Evolutionary conservation across 305 asterid genomes (phyloP), one percentile per base, ranked within the genome.

Genomic region (Vinca major): DNA sequence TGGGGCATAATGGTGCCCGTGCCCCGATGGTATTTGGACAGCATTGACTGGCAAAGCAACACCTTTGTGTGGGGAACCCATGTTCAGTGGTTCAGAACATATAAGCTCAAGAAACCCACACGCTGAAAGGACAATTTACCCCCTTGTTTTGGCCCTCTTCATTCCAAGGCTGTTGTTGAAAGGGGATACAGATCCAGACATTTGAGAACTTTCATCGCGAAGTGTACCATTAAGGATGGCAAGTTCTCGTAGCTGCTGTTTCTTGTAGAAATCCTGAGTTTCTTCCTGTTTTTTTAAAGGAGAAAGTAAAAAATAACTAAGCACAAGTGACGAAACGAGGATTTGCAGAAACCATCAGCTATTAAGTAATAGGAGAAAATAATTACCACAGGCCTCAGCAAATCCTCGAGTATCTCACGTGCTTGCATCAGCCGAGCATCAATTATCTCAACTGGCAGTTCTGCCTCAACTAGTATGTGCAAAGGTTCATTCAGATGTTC

Each of bases 401-500:
- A 83, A 67, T 91, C 98, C 83, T 85, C 95, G 19, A 94, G 90
- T 72, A 94, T 94, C 78, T 89, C 95, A 1, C 86, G 94, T 36
- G 98, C 96, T 85, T 94, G 98, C 93, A 84, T 79, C 54, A 94
- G 83, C 74, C 89, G 97, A 75, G 86, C 85, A 80, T 94, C 99
- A 63, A 94, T 89, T 71, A 94, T 85, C 84, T 91, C 98, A 77
- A 89, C 88, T 0, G 99, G 98, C 69, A 94, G 81, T 67, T 94
- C 99, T 16, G 92, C 98, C 81, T 94, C 99, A 37, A 94, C 86
- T 37, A 94, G 86, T 73, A 94, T 80, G 82, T 94, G 99, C 58
- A 94, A 96, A 61, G 98, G 97, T 76, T 94, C 99, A 50, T 89
- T 94, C 72, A 94, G 87, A 80, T 91, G 99, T 76, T 94, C 99